Base-by-base conservation (phyloP, 805 yeast genomes). In the Metschnikowia proteae region DNA sequence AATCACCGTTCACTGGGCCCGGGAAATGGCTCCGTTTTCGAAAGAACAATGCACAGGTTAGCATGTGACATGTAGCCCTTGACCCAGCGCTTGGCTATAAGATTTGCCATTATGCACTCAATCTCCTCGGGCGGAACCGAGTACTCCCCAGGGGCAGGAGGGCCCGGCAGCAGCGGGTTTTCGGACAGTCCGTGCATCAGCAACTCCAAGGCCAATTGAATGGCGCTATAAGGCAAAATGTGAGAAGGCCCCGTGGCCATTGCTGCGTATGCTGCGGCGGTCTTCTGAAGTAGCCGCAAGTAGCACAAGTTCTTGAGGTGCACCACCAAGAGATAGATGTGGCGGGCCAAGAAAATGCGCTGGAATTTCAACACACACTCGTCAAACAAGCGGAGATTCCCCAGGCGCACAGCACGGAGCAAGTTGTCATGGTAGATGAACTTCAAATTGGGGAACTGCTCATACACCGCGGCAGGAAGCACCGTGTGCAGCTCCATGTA, bases 1-100 rank as follows among this genome's bases (percentile, higher is more conserved):
- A 17, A 17, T 17, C 17, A 17, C 17, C 17, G 17, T 17, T 22
- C 27, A 23, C 27, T 17, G 34, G 43, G 34, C 3, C 34, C 43
- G 8, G 94, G 95, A 62, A 89, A 89, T 2, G 96, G 83, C 26
- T 80, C 80, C 13, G 73, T 78, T 63, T 85, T 88, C 62, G 94
- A 83, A 47, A 89, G 65, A 7, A 90, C 96, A 17, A 88, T 70
- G 44, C 87, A 85, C 36, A 80, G 71, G 59, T 86, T 82, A 3
- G 83, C 77, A 60, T 88, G 94, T 4, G 96, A 86, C 11, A 90
- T 64, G 63, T 90, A 90, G 0, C 96, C 97, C 64, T 86, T 88
- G 41, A 89, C 69, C 48, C 64, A 68, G 6, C 84, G 84, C 44
- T 68, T 67, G 45, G 74, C 72, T 17, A 90, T 87, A 58, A 86